These are phyloP conservation scores for Debaryomycetaceae sp. DNA, from an alignment of 1,139 yeast genomes.

Conservation along the genomic window DNA sequence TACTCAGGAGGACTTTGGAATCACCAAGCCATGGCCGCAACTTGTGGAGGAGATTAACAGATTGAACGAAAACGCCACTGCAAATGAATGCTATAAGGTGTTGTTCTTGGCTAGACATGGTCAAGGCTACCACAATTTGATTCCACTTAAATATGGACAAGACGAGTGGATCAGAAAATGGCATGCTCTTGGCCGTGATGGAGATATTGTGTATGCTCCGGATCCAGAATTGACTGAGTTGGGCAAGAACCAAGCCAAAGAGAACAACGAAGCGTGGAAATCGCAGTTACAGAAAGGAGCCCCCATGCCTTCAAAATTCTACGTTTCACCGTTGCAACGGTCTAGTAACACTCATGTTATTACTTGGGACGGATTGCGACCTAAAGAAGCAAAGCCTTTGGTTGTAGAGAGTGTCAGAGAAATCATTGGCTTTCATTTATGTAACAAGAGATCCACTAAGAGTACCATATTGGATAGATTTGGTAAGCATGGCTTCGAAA, in stretches of 20 bases:
- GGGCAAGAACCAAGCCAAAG: conserved; percentile 47
- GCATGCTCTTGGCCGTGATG: conserved; percentile 55
- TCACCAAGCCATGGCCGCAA: conserved; percentile 43
- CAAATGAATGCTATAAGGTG: conserved; percentile 47
- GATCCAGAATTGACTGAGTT: conserved; percentile 61
- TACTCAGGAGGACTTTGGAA: conserved; percentile 46
- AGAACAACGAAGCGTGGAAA: conserved; percentile 43
- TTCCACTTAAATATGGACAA: conserved; percentile 54
- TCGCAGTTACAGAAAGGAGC: conserved; percentile 44
- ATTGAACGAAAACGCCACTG: conserved; percentile 31
- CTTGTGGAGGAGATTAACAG: conserved; percentile 27
- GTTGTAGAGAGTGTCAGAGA: conserved; percentile 60
- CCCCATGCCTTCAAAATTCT: conserved; percentile 53
- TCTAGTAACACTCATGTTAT: conserved; percentile 54
- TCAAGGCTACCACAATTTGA: conserved; percentile 71
- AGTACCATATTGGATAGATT: conserved; percentile 19
- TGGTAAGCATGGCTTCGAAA: conserved; percentile 28
- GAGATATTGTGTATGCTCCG: conserved; percentile 61
- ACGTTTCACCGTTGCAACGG: conserved; percentile 63
- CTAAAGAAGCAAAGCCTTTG: conserved; percentile 39
- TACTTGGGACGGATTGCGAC: conserved; percentile 58
- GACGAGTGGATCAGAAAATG: conserved; percentile 59
- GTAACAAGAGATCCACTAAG: conserved; percentile 56
- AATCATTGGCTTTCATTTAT: conserved; percentile 62
- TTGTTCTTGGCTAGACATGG: conserved; percentile 72